Evolutionary conservation across 108 stramenopile genomes (phyloP).

Genomic region (Fistulifera solaris): DNA sequence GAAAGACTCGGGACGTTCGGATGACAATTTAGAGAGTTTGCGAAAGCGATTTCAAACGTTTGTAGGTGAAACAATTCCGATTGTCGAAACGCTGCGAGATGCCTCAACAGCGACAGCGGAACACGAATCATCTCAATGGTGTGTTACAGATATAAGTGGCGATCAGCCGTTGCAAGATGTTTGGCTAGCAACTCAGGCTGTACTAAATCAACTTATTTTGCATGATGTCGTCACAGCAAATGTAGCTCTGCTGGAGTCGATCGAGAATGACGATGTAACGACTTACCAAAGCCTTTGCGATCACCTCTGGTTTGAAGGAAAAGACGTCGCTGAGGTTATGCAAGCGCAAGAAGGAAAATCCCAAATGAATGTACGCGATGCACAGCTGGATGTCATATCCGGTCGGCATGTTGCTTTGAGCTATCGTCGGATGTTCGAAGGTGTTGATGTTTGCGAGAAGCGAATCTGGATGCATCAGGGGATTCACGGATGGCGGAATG

Average conservation of each 20-base stretch:
- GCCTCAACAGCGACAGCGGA: conserved; percentile 13
- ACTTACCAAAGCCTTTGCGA: conserved; percentile 27
- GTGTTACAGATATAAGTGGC: conserved; percentile 49
- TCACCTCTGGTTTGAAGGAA: conserved; percentile 24
- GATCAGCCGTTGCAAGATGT: conserved; percentile 64
- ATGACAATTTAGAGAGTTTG: conserved; percentile 86
- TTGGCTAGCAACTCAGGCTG: conserved; percentile 54
- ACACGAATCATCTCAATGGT: conserved; percentile 19
- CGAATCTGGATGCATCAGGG: conserved; percentile 41
- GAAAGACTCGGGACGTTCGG: conserved; percentile 80
- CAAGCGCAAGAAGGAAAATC: conserved; percentile 18
- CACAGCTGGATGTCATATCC: conserved; percentile 39
- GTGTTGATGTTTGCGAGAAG: conserved; percentile 25
- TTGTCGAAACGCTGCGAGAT: conserved; percentile 48
- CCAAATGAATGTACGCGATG: conserved; percentile 18
- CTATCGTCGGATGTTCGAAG: conserved; percentile 32
- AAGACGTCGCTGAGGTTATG: conserved; percentile 10
- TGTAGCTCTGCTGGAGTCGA: conserved; percentile 31
- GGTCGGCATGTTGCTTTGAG: conserved; percentile 59
- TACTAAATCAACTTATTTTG: conserved; percentile 47
- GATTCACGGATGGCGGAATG: conserved; percentile 31
- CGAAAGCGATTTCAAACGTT: conserved; percentile 85
- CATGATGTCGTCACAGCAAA: conserved; percentile 72
- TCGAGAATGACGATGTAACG: conserved; percentile 28
- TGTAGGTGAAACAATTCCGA: conserved; percentile 68